Percentiles rank a stretch among this genome's conserved stretches.
Evolutionary conservation across 805 yeast species (phyloP).

Genomic region (Teunomyces lycoperdinae): DNA sequence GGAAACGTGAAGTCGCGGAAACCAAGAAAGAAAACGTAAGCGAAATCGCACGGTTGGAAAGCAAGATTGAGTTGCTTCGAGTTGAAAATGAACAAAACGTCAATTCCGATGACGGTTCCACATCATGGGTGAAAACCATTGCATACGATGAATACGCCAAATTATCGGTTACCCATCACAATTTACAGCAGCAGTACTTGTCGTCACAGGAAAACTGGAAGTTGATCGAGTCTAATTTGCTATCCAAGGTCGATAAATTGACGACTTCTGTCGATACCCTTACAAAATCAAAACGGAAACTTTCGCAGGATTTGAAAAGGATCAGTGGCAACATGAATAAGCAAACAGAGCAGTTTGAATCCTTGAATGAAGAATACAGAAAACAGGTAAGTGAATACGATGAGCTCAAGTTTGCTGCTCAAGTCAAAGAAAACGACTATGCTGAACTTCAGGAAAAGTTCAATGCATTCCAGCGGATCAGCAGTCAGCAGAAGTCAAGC

Average conservation of each 20-base stretch:
- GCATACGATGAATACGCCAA: conserved; percentile 43
- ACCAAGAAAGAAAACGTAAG: conserved; percentile 32
- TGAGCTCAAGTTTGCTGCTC: conserved; percentile 16
- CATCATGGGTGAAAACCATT: conserved; percentile 18
- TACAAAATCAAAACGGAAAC: conserved; percentile 26
- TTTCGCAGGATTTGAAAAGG: conserved; percentile 36
- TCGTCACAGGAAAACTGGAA: conserved; percentile 83
- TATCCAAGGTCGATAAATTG: conserved; percentile 42
- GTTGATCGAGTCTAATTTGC: conserved; percentile 66
- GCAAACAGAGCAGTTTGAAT: conserved; percentile 19
- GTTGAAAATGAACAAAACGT: conserved; percentile 49
- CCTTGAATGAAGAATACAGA: conserved; percentile 24
- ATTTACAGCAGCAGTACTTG: conserved; percentile 67
- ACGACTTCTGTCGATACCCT: conserved; percentile 24
- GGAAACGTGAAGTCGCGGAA: conserved; percentile 27
- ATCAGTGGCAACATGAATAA: conserved; percentile 12
- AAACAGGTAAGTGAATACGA: conserved; percentile 6
- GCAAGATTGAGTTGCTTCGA: conserved; percentile 65
- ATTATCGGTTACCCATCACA: conserved; percentile 47
- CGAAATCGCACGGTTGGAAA: conserved; percentile 55
- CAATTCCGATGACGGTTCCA: not conserved
- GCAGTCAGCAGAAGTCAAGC: conserved; percentile 27
- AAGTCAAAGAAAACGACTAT: conserved; percentile 20
- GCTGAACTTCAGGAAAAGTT: conserved; percentile 26
- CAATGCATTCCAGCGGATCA: conserved; percentile 31